A percentile compares a stretch with the other conserved stretches of the same genome.
Evolutionary conservation across 2,329 filamentous ascomycete genomes (phyloP).

Genomic region (Teratosphaeriaceae sp.): DNA sequence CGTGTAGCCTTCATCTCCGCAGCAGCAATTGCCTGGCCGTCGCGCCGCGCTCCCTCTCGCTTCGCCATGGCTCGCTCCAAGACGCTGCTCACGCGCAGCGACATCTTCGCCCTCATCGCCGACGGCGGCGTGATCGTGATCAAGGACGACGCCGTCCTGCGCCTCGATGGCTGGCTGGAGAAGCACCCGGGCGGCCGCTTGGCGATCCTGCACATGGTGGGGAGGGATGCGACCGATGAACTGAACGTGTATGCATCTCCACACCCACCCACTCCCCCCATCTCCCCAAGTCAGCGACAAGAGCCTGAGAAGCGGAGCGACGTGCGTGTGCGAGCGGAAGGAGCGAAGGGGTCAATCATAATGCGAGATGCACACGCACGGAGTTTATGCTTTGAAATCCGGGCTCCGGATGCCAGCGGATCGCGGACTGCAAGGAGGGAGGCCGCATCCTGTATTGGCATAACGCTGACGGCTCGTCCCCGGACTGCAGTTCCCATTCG

Average conservation of each 20-base stretch:
- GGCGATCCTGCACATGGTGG: constrained; percentile 84
- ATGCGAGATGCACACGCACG: neutral
- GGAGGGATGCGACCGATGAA: constrained; percentile 70
- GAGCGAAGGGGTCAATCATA: neutral
- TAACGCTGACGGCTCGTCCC: neutral
- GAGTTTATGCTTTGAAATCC: neutral
- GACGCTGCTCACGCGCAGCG: constrained; percentile 19
- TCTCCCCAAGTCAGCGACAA: too few species aligned
- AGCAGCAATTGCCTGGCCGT: too few species aligned
- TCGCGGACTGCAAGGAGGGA: neutral
- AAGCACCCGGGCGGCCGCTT: constrained; percentile 92
- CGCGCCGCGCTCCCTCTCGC: neutral
- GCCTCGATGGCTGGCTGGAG: constrained; percentile 78
- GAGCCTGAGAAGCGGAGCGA: too few species aligned
- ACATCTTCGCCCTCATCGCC: constrained; percentile 74
- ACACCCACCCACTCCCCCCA: too few species aligned
- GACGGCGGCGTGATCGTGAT: constrained; percentile 75
- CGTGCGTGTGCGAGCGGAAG: neutral
- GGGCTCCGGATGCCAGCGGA: neutral
- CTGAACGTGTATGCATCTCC: constrained; percentile 68
- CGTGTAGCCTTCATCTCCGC: too few species aligned
- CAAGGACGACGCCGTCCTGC: constrained; percentile 72
- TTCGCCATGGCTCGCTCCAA: constrained; percentile 1
- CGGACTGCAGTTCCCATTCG: constrained; percentile 64
- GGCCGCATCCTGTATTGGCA: neutral